These are phyloP conservation scores for Thermomyces lanuginosus DNA, from an alignment of 2,329 filamentous ascomycete genomes.

Conservation along the genomic window DNA sequence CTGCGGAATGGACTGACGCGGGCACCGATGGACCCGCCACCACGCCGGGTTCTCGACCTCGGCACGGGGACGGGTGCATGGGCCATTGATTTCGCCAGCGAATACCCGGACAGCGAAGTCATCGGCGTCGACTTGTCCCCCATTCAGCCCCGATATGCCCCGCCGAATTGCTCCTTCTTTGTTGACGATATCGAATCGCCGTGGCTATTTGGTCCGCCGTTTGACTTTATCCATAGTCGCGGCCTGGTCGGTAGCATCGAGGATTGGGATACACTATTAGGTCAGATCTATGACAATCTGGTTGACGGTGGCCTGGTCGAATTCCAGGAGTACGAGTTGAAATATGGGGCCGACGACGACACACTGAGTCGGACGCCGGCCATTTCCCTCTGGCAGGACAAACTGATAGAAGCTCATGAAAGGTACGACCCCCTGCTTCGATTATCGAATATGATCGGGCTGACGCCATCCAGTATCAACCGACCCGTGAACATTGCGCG, in stretches of 20 bases:
- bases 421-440: constrained; percentile 2
- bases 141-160: constrained; percentile 8
- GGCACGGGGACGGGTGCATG: constrained; percentile 7
- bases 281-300: constrained; percentile 13
- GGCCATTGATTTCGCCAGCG: constrained; percentile 9
- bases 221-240: constrained; percentile 16
- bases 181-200: constrained; percentile 15
- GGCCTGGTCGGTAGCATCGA: constrained; percentile 13
- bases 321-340: constrained; percentile 13
- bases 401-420: constrained; percentile 5
- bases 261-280: constrained; percentile 14
- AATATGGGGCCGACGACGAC: constrained; percentile 6
- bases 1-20: constrained; percentile 4
- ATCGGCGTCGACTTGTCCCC: constrained; percentile 10
- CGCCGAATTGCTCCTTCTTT: constrained; percentile 7
- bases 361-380: constrained; percentile 3
- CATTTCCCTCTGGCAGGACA: constrained; percentile 4
- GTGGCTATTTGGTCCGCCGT: constrained; percentile 13
- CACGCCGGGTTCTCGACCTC: constrained; percentile 6
- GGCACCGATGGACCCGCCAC: constrained; percentile 1
- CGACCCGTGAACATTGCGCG: constrained; percentile 4
- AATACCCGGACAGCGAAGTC: constrained; percentile 6
- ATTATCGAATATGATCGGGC: not conserved
- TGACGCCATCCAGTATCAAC: constrained; percentile 2
- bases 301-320: constrained; percentile 16